Evolutionary conservation across 768 basidiomycete genomes (phyloP).

Genomic region (Hysterangium stoloniferum): DNA sequence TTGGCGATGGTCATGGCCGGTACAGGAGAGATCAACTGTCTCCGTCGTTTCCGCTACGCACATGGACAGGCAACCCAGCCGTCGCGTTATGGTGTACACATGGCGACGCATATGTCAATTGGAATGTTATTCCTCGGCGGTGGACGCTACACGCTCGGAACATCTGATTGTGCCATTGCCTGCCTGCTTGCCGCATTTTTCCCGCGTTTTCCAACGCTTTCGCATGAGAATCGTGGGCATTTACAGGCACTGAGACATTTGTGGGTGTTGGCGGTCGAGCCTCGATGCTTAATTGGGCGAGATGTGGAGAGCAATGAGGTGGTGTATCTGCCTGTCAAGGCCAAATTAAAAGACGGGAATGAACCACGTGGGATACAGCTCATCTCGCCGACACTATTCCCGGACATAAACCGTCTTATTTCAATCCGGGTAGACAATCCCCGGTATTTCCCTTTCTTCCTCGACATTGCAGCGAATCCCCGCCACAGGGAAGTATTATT

Average conservation of each 20-base stretch:
- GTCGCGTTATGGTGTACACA: constrained; percentile 78
- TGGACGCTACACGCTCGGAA: constrained; percentile 87
- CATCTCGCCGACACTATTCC: constrained; percentile 89
- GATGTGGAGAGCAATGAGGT: constrained; percentile 90
- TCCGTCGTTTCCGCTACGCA: constrained; percentile 79
- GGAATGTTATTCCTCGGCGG: constrained; percentile 91
- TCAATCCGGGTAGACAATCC: constrained; percentile 89
- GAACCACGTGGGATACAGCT: constrained; percentile 63
- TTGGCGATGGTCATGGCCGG: constrained; percentile 96
- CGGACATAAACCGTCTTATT: constrained; percentile 73
- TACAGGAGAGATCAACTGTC: constrained; percentile 86
- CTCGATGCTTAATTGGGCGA: constrained; percentile 82
- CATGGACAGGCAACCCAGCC: constrained; percentile 66
- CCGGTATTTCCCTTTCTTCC: constrained; percentile 89
- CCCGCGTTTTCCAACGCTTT: constrained; percentile 72
- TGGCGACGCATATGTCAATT: constrained; percentile 83
- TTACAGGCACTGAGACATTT: constrained; percentile 90
- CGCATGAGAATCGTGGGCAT: constrained; percentile 84
- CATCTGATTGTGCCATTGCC: constrained; percentile 86
- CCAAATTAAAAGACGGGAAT: constrained; percentile 63
- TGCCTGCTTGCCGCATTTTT: constrained; percentile 87
- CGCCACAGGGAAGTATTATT: constrained; percentile 65
- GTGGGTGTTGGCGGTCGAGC: constrained; percentile 95
- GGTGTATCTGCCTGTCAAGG: constrained; percentile 88
- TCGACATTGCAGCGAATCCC: constrained; percentile 64